These are phyloP conservation scores for Gastrodia elata DNA, from an alignment of 106 monocot species.

Conservation along the genomic window DNA sequence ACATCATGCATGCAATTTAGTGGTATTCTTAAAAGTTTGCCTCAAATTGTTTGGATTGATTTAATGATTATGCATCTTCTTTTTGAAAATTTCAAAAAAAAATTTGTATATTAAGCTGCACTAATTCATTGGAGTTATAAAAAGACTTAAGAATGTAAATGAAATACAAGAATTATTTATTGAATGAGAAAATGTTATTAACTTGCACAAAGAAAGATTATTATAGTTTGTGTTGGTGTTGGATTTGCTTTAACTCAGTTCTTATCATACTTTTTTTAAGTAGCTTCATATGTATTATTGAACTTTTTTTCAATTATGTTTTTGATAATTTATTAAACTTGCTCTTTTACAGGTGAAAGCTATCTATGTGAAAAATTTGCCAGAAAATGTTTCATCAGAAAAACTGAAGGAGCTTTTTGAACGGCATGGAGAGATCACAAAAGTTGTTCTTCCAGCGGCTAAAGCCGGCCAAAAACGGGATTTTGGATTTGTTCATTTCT, in stretches of 20 bases:
- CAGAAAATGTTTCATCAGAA: constrained; percentile 67
- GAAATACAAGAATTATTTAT: neutral
- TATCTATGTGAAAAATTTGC: constrained; percentile 86
- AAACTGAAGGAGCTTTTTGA: constrained; percentile 80
- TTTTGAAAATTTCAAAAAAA: neutral
- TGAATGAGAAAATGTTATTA: neutral
- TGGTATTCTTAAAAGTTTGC: no score
- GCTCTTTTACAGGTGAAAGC: constrained; percentile 74
- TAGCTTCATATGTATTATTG: neutral
- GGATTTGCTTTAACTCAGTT: neutral
- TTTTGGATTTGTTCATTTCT: constrained; percentile 97
- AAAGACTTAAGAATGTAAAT: neutral
- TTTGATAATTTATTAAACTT: neutral
- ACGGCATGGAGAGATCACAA: constrained; percentile 84
- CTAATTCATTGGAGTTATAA: neutral
- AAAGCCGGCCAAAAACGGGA: constrained; percentile 86
- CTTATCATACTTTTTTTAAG: neutral
- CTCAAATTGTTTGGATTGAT: no score
- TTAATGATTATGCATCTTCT: neutral
- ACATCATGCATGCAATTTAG: no score
- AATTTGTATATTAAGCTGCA: neutral
- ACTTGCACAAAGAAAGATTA: neutral
- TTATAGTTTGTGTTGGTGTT: neutral
- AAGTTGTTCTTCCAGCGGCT: constrained; percentile 78
- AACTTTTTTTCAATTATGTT: neutral